Conservation (phyloP, 129 eudicot genomes). For the Flaveria ramosissima region DNA sequence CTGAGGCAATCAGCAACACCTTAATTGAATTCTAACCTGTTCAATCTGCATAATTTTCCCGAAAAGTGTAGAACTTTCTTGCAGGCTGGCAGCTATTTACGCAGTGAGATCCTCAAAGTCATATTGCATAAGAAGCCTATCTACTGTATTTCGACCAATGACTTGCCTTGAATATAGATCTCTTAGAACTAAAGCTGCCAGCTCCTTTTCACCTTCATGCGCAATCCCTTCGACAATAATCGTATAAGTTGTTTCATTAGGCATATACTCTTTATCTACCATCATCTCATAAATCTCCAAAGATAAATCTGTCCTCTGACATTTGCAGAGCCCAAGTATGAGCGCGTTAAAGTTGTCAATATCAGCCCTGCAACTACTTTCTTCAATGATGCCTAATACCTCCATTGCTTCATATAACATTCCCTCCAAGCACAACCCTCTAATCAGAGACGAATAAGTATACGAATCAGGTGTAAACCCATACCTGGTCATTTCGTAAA, state of each 20-base stretch:
- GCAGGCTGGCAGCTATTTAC: slow-evolving; percentile 30
- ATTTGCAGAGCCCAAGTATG: slow-evolving; percentile 74
- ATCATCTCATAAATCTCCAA: slow-evolving; percentile 59
- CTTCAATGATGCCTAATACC: slow-evolving; percentile 58
- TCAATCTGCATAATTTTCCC: slow-evolving; percentile 5
- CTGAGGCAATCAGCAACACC: slow-evolving; percentile 9
- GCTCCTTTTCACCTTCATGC: slow-evolving; percentile 61
- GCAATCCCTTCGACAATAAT: slow-evolving; percentile 79
- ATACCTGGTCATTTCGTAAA: slow-evolving; percentile 59
- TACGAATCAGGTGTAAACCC: slow-evolving; percentile 74
- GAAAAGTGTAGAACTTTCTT: not conserved
- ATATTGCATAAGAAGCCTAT: slow-evolving; percentile 77
- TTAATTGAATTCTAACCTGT: slow-evolving; percentile 13
- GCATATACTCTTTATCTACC: slow-evolving; percentile 72
- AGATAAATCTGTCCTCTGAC: slow-evolving; percentile 64
- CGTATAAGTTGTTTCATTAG: slow-evolving; percentile 75
- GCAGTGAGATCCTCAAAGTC: slow-evolving; percentile 53
- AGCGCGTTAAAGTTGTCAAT: slow-evolving; percentile 68
- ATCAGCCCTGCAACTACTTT: slow-evolving; percentile 61
- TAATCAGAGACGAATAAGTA: slow-evolving; percentile 65
- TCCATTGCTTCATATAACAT: slow-evolving; percentile 65
- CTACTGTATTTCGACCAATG: slow-evolving; percentile 55
- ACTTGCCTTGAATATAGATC: slow-evolving; percentile 56
- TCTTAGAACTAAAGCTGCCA: slow-evolving; percentile 60
- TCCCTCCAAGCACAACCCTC: slow-evolving; percentile 85